Conservation (phyloP, 495 filamentous ascomycete genomes). For the Monascus purpureus region DNA sequence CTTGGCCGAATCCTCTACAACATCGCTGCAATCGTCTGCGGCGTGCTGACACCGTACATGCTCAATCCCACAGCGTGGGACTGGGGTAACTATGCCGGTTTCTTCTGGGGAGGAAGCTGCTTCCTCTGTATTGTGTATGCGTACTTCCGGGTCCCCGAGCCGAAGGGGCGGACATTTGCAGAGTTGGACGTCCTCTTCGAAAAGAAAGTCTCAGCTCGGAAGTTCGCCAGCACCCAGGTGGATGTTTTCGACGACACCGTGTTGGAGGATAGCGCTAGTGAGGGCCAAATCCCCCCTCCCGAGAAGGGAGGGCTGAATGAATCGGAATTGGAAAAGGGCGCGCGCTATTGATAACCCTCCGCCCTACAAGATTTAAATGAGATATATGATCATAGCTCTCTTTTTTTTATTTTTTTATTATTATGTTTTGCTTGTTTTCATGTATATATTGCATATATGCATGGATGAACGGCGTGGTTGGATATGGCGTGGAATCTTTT, state of each 20-base stretch:
- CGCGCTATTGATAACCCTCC: too few species aligned
- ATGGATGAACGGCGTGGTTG: too few species aligned
- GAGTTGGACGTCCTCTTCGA: slow-evolving; percentile 66
- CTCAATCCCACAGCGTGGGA: slow-evolving; percentile 60
- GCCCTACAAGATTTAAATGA: too few species aligned
- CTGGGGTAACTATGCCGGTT: slow-evolving; percentile 66
- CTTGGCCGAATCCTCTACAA: slow-evolving; percentile 61
- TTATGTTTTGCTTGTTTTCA: too few species aligned
- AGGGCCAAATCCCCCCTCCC: too few species aligned
- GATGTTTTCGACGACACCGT: slow-evolving; percentile 54
- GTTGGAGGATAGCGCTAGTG: slow-evolving; percentile 4
- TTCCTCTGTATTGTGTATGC: slow-evolving; percentile 60
- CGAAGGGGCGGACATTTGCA: slow-evolving; percentile 53
- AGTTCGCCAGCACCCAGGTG: slow-evolving; percentile 50
- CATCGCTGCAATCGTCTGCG: slow-evolving; percentile 52
- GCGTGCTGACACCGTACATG: slow-evolving; percentile 63
- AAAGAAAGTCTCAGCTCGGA: slow-evolving; percentile 46
- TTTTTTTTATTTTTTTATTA: too few species aligned
- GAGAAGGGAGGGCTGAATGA: too few species aligned
- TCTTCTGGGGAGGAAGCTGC: slow-evolving; percentile 68
- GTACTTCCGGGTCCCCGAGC: slow-evolving; percentile 66
- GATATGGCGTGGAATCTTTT: too few species aligned
- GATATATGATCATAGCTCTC: too few species aligned
- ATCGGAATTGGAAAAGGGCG: too few species aligned
- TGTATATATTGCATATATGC: too few species aligned